phyloP scores from a whole-genome alignment of 1,139 yeast species.

The Lizanozyma gosingica region DNA sequence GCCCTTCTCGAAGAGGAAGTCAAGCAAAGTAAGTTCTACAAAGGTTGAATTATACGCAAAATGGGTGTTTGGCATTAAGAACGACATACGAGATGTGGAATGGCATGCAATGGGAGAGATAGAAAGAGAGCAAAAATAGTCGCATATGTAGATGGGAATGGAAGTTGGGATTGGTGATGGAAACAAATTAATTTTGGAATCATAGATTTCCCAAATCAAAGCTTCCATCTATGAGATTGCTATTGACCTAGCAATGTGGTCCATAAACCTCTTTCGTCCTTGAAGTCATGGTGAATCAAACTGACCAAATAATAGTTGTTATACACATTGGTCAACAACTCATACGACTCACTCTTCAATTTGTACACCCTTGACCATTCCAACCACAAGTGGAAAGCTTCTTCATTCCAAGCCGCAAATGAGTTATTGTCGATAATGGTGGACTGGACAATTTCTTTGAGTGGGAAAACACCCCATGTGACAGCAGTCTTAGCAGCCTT shows the following conservation, averaged over 20 bases:
- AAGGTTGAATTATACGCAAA: too few relatives aligned
- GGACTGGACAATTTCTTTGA: slow-evolving; percentile 77
- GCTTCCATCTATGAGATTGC: slow-evolving; percentile 7
- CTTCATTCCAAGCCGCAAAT: slow-evolving; percentile 89
- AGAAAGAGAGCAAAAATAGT: too few relatives aligned
- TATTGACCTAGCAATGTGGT: slow-evolving; percentile 36
- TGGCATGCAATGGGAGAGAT: too few relatives aligned
- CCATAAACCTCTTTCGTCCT: slow-evolving; percentile 74
- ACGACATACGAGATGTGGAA: too few relatives aligned
- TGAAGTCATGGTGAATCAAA: slow-evolving; percentile 76
- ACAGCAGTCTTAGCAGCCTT: slow-evolving; percentile 56
- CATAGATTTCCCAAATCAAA: slow-evolving; percentile 1
- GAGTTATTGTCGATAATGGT: slow-evolving; percentile 85
- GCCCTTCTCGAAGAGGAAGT: slow-evolving; percentile 19
- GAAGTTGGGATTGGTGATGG: too few relatives aligned
- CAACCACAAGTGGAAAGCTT: slow-evolving; percentile 82
- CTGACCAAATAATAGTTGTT: slow-evolving; percentile 69
- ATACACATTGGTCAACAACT: slow-evolving; percentile 52
- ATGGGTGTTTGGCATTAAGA: too few relatives aligned
- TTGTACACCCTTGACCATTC: slow-evolving; percentile 85
- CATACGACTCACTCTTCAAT: slow-evolving; percentile 43
- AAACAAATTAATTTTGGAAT: not conserved
- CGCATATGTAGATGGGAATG: too few relatives aligned
- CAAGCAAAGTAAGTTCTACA: slow-evolving; percentile 2
- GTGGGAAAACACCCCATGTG: slow-evolving; percentile 95